A percentile compares a stretch with the other conserved stretches of the same genome.
Evolutionary conservation across 2,329 filamentous ascomycete species (phyloP).

Genomic region (Penicillium sp.): DNA sequence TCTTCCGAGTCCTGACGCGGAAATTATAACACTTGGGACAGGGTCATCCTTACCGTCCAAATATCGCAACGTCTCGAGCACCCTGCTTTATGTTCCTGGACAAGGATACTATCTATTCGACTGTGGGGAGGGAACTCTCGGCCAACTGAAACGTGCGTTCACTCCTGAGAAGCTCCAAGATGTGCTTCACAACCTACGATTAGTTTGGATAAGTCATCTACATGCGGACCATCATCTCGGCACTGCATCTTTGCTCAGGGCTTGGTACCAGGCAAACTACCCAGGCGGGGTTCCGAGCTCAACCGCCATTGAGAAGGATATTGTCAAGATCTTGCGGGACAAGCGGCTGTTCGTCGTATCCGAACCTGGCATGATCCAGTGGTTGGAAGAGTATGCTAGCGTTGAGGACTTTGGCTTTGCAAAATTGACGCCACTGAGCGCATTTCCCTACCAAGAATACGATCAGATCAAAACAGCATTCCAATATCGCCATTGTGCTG

Average conservation of each 20-base stretch:
- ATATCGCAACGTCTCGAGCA: slow-evolving; percentile 93
- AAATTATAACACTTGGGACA: slow-evolving; percentile 87
- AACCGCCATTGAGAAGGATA: slow-evolving; percentile 41
- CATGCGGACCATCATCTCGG: slow-evolving; percentile 97
- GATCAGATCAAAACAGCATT: slow-evolving; percentile 32
- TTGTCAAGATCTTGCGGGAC: slow-evolving; percentile 44
- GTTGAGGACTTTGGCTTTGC: slow-evolving; percentile 78
- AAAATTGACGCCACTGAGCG: slow-evolving; percentile 56
- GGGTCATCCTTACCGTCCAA: slow-evolving; percentile 90
- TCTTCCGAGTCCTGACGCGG: slow-evolving; percentile 74
- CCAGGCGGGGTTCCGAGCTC: slow-evolving; percentile 42
- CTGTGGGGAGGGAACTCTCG: slow-evolving; percentile 88
- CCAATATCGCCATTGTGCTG: slow-evolving; percentile 35
- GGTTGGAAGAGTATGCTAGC: slow-evolving; percentile 77
- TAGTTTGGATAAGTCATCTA: slow-evolving; percentile 91
- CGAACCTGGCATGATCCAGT: slow-evolving; percentile 71
- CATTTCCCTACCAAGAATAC: slow-evolving; percentile 33
- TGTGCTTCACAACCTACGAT: slow-evolving; percentile 77
- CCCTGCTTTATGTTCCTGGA: slow-evolving; percentile 80
- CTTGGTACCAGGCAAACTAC: slow-evolving; percentile 71
- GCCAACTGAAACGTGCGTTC: slow-evolving; percentile 80
- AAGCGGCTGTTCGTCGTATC: slow-evolving; percentile 69
- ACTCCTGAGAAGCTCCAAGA: slow-evolving; percentile 66
- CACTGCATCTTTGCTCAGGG: slow-evolving; percentile 76
- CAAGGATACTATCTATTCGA: slow-evolving; percentile 90